These are phyloP conservation scores for Thoreauomyces humboldtii DNA, from an alignment of 192 early-diverging fungal species.

Conservation along the genomic window DNA sequence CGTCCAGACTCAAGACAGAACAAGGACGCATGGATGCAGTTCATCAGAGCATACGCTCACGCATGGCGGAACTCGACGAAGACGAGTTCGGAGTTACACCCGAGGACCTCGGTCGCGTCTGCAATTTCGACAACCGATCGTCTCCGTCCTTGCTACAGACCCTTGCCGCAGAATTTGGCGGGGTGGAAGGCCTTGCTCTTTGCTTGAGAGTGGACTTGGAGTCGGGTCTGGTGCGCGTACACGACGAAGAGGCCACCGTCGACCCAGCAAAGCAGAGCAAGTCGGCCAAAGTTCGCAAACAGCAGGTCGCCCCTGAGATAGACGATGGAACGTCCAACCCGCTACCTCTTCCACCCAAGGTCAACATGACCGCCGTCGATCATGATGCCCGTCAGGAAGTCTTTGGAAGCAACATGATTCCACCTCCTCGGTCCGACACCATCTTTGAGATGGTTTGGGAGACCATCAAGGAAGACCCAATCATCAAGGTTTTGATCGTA, in stretches of 20 bases:
- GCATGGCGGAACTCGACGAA: not conserved
- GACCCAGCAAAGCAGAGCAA: not conserved
- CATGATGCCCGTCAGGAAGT: slow-evolving; percentile 28
- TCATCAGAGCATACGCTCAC: not conserved
- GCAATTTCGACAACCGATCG: slow-evolving; percentile 49
- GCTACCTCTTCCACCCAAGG: slow-evolving; percentile 4
- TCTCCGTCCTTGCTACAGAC: slow-evolving; percentile 33
- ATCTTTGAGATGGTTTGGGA: slow-evolving; percentile 55
- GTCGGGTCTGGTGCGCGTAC: slow-evolving; percentile 37
- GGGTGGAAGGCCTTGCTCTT: slow-evolving; percentile 50
- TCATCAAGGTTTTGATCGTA: slow-evolving; percentile 56
- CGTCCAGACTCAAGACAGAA: not conserved
- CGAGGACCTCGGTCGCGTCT: slow-evolving; percentile 44
- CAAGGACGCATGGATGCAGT: slow-evolving; percentile 2
- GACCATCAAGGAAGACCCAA: slow-evolving; percentile 58
- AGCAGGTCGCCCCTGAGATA: slow-evolving; percentile 7
- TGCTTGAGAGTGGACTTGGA: slow-evolving; percentile 41
- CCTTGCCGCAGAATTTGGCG: slow-evolving; percentile 43
- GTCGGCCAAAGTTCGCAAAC: not conserved
- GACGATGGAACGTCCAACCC: slow-evolving; percentile 3
- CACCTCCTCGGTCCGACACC: slow-evolving; percentile 52
- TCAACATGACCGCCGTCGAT: slow-evolving; percentile 42
- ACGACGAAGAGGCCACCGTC: not conserved
- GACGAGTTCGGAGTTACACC: slow-evolving; percentile 33
- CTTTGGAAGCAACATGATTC: slow-evolving; percentile 54